Evolutionary conservation across 1,284 basidiomycete genomes (phyloP).

Genomic region (Bondarzewia mesenterica): DNA sequence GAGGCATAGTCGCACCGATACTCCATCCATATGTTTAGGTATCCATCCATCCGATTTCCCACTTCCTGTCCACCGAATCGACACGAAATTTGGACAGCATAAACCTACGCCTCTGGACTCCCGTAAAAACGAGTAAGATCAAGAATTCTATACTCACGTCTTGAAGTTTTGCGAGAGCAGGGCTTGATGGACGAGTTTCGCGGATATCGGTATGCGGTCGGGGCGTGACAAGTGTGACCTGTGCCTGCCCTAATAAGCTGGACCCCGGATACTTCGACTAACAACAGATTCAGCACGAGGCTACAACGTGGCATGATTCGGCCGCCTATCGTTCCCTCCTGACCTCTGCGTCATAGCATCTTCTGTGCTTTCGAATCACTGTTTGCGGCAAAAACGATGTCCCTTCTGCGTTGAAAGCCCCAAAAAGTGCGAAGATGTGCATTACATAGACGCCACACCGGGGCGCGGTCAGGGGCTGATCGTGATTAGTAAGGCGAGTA

Average conservation of each 20-base stretch:
- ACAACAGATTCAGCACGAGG: background rate
- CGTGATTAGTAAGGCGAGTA: background rate
- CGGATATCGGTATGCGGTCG: background rate
- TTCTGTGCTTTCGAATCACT: background rate
- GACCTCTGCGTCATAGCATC: background rate
- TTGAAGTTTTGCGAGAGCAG: slow-evolving; percentile 20
- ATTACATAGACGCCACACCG: background rate
- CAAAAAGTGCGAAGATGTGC: too few relatives aligned
- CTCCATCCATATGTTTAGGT: background rate
- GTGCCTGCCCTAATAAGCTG: slow-evolving; percentile 1
- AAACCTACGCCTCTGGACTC: background rate
- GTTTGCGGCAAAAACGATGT: background rate
- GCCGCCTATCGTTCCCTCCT: too few relatives aligned
- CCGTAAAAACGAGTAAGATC: background rate
- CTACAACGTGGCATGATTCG: too few relatives aligned
- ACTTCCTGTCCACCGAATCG: background rate
- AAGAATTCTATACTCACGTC: slow-evolving; percentile 11
- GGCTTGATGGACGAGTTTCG: slow-evolving; percentile 21
- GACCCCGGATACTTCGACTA: slow-evolving; percentile 7
- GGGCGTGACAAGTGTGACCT: slow-evolving; percentile 4
- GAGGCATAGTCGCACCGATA: background rate
- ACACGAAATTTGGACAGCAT: slow-evolving; percentile 5
- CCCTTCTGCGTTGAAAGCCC: background rate
- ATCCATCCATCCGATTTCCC: slow-evolving; percentile 10
- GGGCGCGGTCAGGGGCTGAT: slow-evolving; percentile 5